These are phyloP conservation scores for Gynochthodes officinalis DNA, from an alignment of 257 asterid species.

Conservation along the genomic window DNA sequence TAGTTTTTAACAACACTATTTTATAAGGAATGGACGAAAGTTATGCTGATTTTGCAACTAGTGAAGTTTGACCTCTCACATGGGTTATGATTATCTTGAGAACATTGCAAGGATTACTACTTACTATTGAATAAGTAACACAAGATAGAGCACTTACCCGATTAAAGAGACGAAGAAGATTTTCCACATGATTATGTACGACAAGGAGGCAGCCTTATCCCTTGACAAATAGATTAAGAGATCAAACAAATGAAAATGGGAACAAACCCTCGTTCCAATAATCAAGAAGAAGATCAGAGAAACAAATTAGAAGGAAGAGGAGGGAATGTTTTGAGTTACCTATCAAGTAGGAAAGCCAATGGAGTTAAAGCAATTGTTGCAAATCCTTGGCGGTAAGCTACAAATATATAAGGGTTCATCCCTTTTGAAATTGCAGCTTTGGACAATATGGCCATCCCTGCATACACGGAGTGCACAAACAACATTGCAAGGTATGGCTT, in stretches of 20 bases:
- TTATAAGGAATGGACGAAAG: too few relatives aligned
- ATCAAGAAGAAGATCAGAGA: too few relatives aligned
- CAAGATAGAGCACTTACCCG: slow-evolving; percentile 7
- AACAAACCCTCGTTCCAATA: neutral
- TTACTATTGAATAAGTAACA: too few relatives aligned
- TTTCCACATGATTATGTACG: slow-evolving; percentile 18
- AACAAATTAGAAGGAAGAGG: neutral
- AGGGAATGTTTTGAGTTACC: slow-evolving; percentile 15
- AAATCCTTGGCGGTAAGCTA: slow-evolving; percentile 36
- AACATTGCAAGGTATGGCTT: slow-evolving; percentile 24
- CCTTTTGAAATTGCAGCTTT: slow-evolving; percentile 39
- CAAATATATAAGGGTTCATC: slow-evolving; percentile 39
- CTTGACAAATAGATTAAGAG: neutral
- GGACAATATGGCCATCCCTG: slow-evolving; percentile 39
- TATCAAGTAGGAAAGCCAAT: slow-evolving; percentile 31
- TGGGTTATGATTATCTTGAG: neutral
- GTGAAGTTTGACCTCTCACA: neutral
- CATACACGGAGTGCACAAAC: slow-evolving; percentile 18
- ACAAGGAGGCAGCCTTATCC: slow-evolving; percentile 11
- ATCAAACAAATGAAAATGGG: neutral
- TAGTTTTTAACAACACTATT: too few relatives aligned
- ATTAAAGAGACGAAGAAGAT: slow-evolving; percentile 25
- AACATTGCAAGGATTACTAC: neutral
- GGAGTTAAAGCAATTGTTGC: slow-evolving; percentile 38
- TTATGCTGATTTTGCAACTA: too few relatives aligned